phyloP scores from a whole-genome alignment of 306 rosid genomes.

The Cicer cuneatum region DNA sequence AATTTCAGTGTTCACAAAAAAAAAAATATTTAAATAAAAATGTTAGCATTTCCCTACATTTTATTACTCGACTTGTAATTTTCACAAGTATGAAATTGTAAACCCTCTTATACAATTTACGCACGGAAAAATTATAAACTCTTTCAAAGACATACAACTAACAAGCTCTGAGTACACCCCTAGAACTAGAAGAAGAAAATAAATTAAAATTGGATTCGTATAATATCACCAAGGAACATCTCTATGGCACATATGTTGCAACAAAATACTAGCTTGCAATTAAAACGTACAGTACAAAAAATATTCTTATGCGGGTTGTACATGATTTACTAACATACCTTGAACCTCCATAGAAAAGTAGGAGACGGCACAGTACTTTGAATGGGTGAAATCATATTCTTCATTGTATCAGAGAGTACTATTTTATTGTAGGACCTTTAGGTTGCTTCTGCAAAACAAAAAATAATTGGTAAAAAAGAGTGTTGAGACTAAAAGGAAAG shows the following conservation, averaged over 20 bases:
- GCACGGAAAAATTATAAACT: no score
- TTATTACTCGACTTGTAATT: no score
- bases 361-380: slow-evolving; percentile 79
- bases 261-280: slow-evolving; percentile 27
- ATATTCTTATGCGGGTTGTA: slow-evolving; percentile 20
- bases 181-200: neutral
- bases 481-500: slow-evolving; percentile 28
- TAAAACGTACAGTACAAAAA: slow-evolving; percentile 29
- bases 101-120: no score
- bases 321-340: slow-evolving; percentile 57
- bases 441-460: slow-evolving; percentile 39
- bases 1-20: slow-evolving; percentile 26
- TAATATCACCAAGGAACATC: slow-evolving; percentile 23
- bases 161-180: no score
- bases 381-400: slow-evolving; percentile 64
- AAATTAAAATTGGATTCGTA: slow-evolving; percentile 15
- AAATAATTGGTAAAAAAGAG: slow-evolving; percentile 19
- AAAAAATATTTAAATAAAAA: no score
- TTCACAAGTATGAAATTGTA: no score
- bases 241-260: slow-evolving; percentile 24
- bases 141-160: no score
- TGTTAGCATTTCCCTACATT: no score
- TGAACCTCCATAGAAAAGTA: slow-evolving; percentile 84
- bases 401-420: slow-evolving; percentile 49
- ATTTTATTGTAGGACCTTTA: slow-evolving; percentile 35